Percentiles rank a stretch among this genome's conserved stretches.
phyloP scores from a whole-genome alignment of 1,284 basidiomycete species.

The Termitomyces sp. region DNA sequence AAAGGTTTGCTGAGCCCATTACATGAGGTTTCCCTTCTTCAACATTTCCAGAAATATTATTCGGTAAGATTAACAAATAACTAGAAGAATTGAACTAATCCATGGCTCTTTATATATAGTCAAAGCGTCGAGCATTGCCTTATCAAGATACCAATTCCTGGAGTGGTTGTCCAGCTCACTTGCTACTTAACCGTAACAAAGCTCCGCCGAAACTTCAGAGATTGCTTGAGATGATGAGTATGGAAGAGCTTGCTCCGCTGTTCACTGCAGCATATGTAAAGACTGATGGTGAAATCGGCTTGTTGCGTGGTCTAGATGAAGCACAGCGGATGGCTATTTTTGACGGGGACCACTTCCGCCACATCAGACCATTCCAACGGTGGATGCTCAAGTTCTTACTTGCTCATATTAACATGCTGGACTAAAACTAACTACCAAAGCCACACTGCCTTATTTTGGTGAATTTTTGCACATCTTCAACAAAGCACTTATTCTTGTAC shows the following conservation, averaged over 20 bases:
- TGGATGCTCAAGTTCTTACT: slow-evolving; percentile 3
- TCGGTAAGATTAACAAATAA: not conserved
- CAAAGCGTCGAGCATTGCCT: not conserved
- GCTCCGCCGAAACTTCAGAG: not conserved
- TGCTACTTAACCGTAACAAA: not conserved
- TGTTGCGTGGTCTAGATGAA: slow-evolving; percentile 16
- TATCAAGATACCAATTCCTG: not conserved
- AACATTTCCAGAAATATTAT: not conserved
- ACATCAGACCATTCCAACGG: slow-evolving; percentile 4
- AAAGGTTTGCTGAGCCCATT: not conserved
- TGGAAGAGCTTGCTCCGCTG: slow-evolving; percentile 23
- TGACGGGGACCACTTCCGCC: slow-evolving; percentile 6
- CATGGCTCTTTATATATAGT: not conserved
- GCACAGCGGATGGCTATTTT: slow-evolving; percentile 12
- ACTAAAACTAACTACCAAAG: not conserved
- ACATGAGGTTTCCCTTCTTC: not conserved
- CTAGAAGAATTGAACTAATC: not conserved
- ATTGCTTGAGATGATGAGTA: slow-evolving; percentile 6
- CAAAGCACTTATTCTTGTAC: not conserved
- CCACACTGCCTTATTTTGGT: not conserved
- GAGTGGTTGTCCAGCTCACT: not conserved
- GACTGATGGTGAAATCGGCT: slow-evolving; percentile 18
- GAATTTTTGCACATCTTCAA: slow-evolving; percentile 20
- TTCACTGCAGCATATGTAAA: slow-evolving; percentile 21
- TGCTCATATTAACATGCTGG: not conserved